Evolutionary conservation across 2,329 filamentous ascomycete genomes (phyloP).

Genomic region (Clonostachys solani): DNA sequence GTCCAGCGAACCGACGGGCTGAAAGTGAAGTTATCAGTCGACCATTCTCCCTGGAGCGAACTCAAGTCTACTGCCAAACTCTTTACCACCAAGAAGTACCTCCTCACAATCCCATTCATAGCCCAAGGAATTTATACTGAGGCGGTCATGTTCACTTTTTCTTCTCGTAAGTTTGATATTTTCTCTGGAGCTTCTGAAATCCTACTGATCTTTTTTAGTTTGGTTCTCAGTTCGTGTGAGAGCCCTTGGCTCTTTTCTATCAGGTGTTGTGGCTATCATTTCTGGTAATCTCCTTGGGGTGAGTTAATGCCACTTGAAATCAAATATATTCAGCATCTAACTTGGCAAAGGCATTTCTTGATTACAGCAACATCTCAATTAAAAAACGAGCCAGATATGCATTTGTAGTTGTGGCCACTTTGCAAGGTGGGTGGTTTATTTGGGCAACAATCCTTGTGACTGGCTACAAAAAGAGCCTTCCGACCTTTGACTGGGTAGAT

Average conservation of each 20-base stretch:
- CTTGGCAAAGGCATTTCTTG: constrained; percentile 36
- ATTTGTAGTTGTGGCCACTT: constrained; percentile 42
- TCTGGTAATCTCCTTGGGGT: constrained; percentile 58
- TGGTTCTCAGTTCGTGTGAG: constrained; percentile 24
- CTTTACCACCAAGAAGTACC: constrained; percentile 52
- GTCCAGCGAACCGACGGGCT: constrained; percentile 59
- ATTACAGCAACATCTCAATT: constrained; percentile 45
- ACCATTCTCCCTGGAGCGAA: constrained; percentile 47
- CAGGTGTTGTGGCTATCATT: constrained; percentile 58
- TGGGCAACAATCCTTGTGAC: constrained; percentile 63
- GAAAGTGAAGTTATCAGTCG: constrained; percentile 49
- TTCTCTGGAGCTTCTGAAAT: too few relatives aligned
- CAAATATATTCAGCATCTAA: too few relatives aligned
- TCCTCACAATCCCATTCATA: constrained; percentile 28
- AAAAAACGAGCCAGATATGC: constrained; percentile 45
- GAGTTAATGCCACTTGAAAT: too few relatives aligned
- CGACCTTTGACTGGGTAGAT: constrained; percentile 60
- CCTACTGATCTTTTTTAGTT: not conserved
- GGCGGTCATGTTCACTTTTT: constrained; percentile 41
- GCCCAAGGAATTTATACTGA: not conserved
- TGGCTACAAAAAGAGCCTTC: constrained; percentile 46
- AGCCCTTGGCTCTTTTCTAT: constrained; percentile 56
- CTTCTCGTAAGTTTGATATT: constrained; percentile 5
- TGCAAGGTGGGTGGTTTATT: constrained; percentile 65
- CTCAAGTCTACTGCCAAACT: constrained; percentile 48